Conservation (phyloP, 805 yeast species). For the Candida hispaniensis region DNA sequence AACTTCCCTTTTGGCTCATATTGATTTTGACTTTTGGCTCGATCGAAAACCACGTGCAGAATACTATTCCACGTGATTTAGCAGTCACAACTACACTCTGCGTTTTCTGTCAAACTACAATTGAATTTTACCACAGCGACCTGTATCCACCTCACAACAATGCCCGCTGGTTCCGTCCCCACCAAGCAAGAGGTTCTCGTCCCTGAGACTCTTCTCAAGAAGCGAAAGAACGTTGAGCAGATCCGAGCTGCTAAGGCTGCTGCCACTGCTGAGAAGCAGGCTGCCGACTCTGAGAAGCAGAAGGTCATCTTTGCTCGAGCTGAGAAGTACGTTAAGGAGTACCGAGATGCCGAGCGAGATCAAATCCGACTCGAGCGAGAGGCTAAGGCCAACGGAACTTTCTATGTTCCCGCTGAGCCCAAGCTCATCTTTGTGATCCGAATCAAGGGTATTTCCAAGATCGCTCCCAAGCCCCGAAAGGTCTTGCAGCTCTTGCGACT, state of each 20-base stretch:
- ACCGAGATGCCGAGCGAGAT: conserved; percentile 85
- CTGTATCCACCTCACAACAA: conserved; percentile 39
- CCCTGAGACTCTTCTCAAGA: conserved; percentile 51
- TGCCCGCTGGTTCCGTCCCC: conserved; percentile 23
- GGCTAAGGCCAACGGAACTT: conserved; percentile 87
- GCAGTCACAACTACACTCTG: too few relatives aligned
- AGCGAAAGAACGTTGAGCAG: conserved; percentile 47
- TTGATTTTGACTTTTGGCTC: too few relatives aligned
- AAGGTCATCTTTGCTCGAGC: conserved; percentile 78
- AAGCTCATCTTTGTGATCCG: conserved; percentile 92
- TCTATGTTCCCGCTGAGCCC: conserved; percentile 88
- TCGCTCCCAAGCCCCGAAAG: conserved; percentile 99
- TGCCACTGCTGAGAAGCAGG: conserved; percentile 35
- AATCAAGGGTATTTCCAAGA: conserved; percentile 99
- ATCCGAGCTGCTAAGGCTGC: conserved; percentile 45
- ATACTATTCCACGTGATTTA: too few relatives aligned
- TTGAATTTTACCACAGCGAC: conserved; percentile 91
- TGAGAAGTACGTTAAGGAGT: conserved; percentile 93
- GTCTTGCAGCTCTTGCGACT: conserved; percentile 72
- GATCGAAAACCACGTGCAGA: too few relatives aligned
- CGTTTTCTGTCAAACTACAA: too few relatives aligned
- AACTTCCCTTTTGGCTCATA: too few relatives aligned
- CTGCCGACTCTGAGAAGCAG: conserved; percentile 27
- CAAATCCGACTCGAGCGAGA: conserved; percentile 74
- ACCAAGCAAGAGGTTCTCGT: conserved; percentile 27